These are phyloP conservation scores for Corylus heterophylla DNA, from an alignment of 306 rosid species.

Conservation along the genomic window DNA sequence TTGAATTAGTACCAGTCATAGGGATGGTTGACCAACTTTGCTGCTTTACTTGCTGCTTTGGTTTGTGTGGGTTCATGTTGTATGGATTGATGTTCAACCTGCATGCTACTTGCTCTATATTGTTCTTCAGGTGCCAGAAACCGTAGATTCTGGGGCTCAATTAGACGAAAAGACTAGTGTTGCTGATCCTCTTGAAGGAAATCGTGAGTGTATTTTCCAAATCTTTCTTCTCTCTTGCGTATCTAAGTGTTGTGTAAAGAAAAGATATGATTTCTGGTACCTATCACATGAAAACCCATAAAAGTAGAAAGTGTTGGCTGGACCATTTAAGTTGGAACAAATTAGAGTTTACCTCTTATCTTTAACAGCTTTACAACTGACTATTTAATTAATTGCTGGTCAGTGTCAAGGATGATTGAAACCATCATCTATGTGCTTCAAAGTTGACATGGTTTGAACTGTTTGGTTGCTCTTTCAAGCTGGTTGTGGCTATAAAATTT, in stretches of 20 bases:
- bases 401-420: not conserved
- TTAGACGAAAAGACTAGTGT: conserved; percentile 43
- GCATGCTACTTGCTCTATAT: conserved; percentile 5
- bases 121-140: conserved; percentile 55
- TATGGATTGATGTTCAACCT: conserved; percentile 12
- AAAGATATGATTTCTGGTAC: not conserved
- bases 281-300: not conserved
- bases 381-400: not conserved
- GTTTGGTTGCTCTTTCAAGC: not conserved
- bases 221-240: not conserved
- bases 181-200: conserved; percentile 51
- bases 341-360: not conserved
- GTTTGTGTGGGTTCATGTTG: conserved; percentile 1
- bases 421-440: not conserved
- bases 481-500: not conserved
- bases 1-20: not conserved
- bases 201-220: conserved; percentile 58
- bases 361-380: not conserved
- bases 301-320: not conserved
- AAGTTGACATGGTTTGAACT: not conserved
- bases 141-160: conserved; percentile 40
- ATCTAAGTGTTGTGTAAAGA: not conserved
- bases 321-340: not conserved
- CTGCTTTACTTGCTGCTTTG: conserved; percentile 29
- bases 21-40: conserved; percentile 5